phyloP scores from a whole-genome alignment of 2,329 filamentous ascomycete genomes.

The Cladosporium austrohemisphaericum region DNA sequence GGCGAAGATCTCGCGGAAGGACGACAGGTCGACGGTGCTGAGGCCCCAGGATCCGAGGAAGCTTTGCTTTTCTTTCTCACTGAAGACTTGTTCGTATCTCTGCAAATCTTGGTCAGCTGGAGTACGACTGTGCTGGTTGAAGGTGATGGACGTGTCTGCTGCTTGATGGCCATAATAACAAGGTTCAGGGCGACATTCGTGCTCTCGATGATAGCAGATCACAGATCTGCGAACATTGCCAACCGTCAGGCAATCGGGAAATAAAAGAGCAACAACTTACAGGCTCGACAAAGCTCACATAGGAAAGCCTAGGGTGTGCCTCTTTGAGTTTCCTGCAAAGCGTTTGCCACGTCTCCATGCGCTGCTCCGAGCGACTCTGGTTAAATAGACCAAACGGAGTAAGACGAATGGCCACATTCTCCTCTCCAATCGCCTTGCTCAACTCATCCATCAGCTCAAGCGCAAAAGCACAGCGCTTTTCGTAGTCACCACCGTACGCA shows the following conservation, averaged over 20 bases:
- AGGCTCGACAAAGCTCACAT: slow-evolving; percentile 56
- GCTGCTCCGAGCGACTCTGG: slow-evolving; percentile 48
- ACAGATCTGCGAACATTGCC: too few species aligned
- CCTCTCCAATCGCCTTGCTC: slow-evolving; percentile 42
- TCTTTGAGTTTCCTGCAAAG: slow-evolving; percentile 49
- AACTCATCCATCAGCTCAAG: slow-evolving; percentile 51
- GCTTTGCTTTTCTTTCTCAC: slow-evolving; percentile 46
- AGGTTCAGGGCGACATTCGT: too few species aligned
- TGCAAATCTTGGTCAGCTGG: too few species aligned
- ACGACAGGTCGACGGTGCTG: slow-evolving; percentile 42
- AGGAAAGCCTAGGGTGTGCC: slow-evolving; percentile 44
- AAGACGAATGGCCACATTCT: slow-evolving; percentile 50
- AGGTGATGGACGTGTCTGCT: too few species aligned
- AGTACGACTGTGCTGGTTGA: too few species aligned
- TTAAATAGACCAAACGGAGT: slow-evolving; percentile 60
- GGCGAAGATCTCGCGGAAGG: slow-evolving; percentile 51
- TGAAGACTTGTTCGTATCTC: slow-evolving; percentile 53
- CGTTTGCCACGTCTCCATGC: slow-evolving; percentile 52
- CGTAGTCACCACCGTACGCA: slow-evolving; percentile 48
- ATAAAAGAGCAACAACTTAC: neutral
- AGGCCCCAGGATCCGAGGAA: slow-evolving; percentile 50
- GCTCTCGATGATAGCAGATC: too few species aligned
- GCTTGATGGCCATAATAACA: too few species aligned
- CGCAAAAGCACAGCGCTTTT: slow-evolving; percentile 53
- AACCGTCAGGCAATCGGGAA: too few species aligned